phyloP scores from a whole-genome alignment of 2,329 filamentous ascomycete genomes.

The Xylogone sp. region DNA sequence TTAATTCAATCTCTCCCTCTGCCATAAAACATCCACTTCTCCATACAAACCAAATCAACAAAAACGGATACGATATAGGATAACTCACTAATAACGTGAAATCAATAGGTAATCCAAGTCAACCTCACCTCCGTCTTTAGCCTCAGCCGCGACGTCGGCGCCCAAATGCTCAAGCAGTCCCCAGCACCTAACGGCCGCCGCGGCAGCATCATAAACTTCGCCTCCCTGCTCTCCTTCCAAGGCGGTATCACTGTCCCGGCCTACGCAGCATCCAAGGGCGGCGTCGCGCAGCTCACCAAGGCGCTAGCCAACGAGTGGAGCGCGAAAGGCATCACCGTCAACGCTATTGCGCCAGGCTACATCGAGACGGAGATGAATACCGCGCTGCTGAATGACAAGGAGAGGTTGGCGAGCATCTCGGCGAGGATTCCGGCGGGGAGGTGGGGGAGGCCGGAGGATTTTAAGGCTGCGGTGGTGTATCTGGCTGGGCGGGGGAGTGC shows the following conservation, averaged over 20 bases:
- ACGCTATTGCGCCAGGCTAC: constrained; percentile 86
- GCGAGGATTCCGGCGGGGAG: constrained; percentile 77
- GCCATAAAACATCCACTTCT: no score
- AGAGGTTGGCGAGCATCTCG: constrained; percentile 68
- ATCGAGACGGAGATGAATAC: constrained; percentile 94
- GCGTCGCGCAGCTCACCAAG: constrained; percentile 79
- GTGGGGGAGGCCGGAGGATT: constrained; percentile 83
- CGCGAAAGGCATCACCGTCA: constrained; percentile 73
- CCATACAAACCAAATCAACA: no score
- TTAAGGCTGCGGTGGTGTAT: constrained; percentile 78
- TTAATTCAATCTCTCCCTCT: no score
- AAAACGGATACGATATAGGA: no score
- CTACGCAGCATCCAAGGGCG: constrained; percentile 80
- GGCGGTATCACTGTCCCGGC: constrained; percentile 83
- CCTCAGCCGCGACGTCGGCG: constrained; percentile 71
- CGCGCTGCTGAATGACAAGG: constrained; percentile 70
- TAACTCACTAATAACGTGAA: not conserved
- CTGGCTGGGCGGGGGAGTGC: constrained; percentile 71
- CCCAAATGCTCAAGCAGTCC: constrained; percentile 64
- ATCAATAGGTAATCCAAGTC: constrained; percentile 67
- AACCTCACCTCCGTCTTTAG: constrained; percentile 82
- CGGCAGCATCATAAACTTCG: constrained; percentile 78
- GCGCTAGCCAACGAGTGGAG: constrained; percentile 85
- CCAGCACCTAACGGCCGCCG: constrained; percentile 41
- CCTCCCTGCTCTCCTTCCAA: constrained; percentile 75